Percentiles rank a stretch among this genome's conserved stretches.
Conservation (phyloP, 1,284 basidiomycete genomes). For the Moesziomyces globuligerus region DNA sequence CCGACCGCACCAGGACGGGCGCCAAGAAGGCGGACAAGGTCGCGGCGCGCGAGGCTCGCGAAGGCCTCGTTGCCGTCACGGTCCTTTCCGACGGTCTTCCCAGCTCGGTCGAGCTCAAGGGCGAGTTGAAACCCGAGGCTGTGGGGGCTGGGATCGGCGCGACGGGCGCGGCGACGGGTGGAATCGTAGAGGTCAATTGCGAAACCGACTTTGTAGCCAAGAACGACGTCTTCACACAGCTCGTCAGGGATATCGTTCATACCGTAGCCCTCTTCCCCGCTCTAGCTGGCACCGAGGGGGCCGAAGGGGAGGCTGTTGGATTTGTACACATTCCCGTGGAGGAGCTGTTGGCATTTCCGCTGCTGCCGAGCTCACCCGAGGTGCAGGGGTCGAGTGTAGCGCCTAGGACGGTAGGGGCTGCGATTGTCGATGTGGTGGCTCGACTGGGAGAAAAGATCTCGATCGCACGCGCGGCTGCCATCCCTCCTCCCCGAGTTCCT, state of each 20-base stretch:
- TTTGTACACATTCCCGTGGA: conserved; percentile 43
- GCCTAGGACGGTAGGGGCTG: conserved; percentile 74
- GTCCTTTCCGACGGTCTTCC: conserved; percentile 75
- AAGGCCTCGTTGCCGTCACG: conserved; percentile 82
- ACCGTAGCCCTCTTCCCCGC: conserved; percentile 84
- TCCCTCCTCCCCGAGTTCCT: conserved; percentile 72
- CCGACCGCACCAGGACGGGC: conserved; percentile 77
- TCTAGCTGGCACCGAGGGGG: conserved; percentile 13
- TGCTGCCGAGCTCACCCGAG: conserved; percentile 44
- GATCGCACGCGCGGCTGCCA: conserved; percentile 77
- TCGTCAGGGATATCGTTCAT: conserved; percentile 84
- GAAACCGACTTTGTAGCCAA: conserved; percentile 96
- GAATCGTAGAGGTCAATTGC: conserved; percentile 92
- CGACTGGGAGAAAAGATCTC: conserved; percentile 90
- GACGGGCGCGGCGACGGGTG: conserved; percentile 72
- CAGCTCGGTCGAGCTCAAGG: conserved; percentile 15
- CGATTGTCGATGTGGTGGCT: conserved; percentile 82
- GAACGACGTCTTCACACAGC: conserved; percentile 82
- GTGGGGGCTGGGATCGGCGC: conserved; percentile 60
- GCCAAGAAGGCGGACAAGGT: conserved; percentile 86
- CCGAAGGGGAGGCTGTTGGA: background rate
- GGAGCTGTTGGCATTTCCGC: conserved; percentile 65
- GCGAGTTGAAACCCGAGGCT: conserved; percentile 61
- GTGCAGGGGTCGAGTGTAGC: conserved; percentile 65
- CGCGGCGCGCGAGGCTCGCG: conserved; percentile 76